A percentile compares a stretch with the other conserved stretches of the same genome.
Evolutionary conservation across 805 yeast species (phyloP).

Genomic region (Teunomyces tritomae): DNA sequence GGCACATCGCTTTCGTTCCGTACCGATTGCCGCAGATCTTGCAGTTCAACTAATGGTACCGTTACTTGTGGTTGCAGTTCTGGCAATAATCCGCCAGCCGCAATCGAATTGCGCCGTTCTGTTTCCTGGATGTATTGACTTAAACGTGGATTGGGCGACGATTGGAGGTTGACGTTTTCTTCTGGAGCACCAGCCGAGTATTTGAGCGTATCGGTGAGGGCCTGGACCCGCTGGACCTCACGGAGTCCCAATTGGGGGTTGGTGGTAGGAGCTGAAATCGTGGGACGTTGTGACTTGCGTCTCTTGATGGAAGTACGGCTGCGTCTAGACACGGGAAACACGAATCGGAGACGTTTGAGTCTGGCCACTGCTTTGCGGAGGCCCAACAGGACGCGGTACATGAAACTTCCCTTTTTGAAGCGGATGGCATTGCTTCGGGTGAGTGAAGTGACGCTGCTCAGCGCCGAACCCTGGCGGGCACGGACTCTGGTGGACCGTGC

Average conservation of each 20-base stretch:
- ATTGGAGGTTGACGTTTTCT: slow-evolving; percentile 12
- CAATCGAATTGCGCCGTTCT: too few species aligned
- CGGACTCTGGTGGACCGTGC: not conserved
- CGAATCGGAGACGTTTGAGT: slow-evolving; percentile 17
- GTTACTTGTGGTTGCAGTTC: not conserved
- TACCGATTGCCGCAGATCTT: not conserved
- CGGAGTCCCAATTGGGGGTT: slow-evolving; percentile 29
- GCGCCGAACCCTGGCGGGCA: not conserved
- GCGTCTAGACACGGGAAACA: slow-evolving; percentile 22
- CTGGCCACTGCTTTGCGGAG: slow-evolving; percentile 23
- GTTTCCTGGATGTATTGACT: not conserved
- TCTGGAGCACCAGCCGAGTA: slow-evolving; percentile 23
- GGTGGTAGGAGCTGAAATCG: slow-evolving; percentile 29
- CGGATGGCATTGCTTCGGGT: slow-evolving; percentile 27
- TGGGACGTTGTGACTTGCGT: not conserved
- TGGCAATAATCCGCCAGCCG: not conserved
- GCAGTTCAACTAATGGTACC: not conserved
- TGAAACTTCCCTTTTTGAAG: slow-evolving; percentile 29
- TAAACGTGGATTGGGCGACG: not conserved
- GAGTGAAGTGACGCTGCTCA: not conserved
- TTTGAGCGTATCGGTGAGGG: slow-evolving; percentile 22
- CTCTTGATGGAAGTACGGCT: slow-evolving; percentile 13
- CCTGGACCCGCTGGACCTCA: slow-evolving; percentile 13
- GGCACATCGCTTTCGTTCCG: not conserved
- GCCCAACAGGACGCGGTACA: slow-evolving; percentile 30